These are phyloP conservation scores for Blastocrithidia nonstop DNA, from an alignment of 208 protist genomes.

Conservation along the genomic window DNA sequence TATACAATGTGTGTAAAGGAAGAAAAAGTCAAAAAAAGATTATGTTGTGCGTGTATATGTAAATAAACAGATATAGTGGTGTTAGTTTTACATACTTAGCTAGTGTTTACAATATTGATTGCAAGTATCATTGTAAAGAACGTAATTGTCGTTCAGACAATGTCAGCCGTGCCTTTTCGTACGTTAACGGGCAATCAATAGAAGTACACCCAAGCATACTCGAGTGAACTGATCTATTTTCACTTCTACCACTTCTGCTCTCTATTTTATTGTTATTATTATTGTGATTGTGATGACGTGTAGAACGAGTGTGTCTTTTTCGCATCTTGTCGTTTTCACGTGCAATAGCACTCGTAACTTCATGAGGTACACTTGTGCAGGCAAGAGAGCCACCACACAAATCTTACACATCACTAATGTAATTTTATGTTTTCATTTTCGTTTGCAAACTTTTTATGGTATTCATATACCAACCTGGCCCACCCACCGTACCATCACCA, in stretches of 20 bases:
- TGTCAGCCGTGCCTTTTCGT: constrained; percentile 40
- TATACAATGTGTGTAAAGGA: no score
- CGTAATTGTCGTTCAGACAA: constrained; percentile 28
- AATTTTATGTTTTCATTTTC: neutral
- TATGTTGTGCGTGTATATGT: neutral
- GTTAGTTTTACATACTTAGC: neutral
- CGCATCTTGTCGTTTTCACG: no score
- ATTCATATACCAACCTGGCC: constrained; percentile 1
- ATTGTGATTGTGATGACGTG: neutral
- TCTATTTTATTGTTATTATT: constrained; percentile 2
- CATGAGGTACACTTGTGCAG: neutral
- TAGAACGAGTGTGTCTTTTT: no score
- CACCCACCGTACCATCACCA: constrained; percentile 10
- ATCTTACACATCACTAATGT: neutral
- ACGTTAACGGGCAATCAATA: constrained; percentile 47
- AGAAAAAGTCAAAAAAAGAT: neutral
- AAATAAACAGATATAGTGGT: neutral
- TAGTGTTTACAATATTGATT: constrained; percentile 3
- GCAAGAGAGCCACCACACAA: no score
- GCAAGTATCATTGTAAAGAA: constrained; percentile 19
- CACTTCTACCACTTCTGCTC: no score
- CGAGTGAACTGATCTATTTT: neutral
- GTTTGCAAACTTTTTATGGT: neutral
- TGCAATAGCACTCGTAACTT: neutral
- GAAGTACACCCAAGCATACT: constrained; percentile 24